phyloP scores from a whole-genome alignment of 208 protist genomes.

The Wallacemonas sp. region DNA sequence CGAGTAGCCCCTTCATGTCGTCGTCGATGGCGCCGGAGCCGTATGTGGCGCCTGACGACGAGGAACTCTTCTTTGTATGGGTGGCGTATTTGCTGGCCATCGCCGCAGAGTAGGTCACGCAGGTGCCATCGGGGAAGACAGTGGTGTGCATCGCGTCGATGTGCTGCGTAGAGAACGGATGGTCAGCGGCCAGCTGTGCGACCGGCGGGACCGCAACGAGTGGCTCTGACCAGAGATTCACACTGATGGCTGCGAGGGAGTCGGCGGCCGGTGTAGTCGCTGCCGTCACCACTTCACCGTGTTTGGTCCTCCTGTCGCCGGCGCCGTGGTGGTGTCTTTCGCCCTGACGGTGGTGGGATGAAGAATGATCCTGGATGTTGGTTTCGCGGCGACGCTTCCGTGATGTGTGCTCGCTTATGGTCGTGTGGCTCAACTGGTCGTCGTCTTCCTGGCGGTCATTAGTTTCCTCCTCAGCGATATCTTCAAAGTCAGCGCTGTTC shows the following conservation, averaged over 20 bases:
- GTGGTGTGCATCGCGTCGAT: slow-evolving; percentile 42
- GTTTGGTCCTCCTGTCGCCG: background rate
- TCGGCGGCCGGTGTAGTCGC: background rate
- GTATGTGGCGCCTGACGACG: background rate
- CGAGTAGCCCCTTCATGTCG: slow-evolving; percentile 74
- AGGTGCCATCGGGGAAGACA: slow-evolving; percentile 70
- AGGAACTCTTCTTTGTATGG: slow-evolving; percentile 18
- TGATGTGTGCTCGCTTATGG: background rate
- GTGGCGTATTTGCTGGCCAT: slow-evolving; percentile 48
- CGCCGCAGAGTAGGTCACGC: slow-evolving; percentile 70
- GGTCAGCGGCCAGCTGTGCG: slow-evolving; percentile 34
- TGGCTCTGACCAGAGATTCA: slow-evolving; percentile 74
- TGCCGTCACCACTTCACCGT: background rate
- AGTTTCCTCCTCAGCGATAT: slow-evolving; percentile 4
- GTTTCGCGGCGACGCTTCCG: background rate
- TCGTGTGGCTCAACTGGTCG: background rate
- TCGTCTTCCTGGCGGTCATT: slow-evolving; percentile 9
- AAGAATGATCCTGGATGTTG: background rate
- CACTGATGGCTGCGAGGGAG: slow-evolving; percentile 45
- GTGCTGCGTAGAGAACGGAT: slow-evolving; percentile 38
- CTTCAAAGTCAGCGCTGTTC: slow-evolving; percentile 16
- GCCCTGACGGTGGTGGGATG: background rate
- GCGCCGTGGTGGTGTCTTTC: background rate
- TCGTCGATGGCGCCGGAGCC: slow-evolving; percentile 32
- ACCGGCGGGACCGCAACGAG: slow-evolving; percentile 19